Evolutionary conservation across 78 protist genomes (phyloP).

Genomic region (Tieghemostelium lacteum): DNA sequence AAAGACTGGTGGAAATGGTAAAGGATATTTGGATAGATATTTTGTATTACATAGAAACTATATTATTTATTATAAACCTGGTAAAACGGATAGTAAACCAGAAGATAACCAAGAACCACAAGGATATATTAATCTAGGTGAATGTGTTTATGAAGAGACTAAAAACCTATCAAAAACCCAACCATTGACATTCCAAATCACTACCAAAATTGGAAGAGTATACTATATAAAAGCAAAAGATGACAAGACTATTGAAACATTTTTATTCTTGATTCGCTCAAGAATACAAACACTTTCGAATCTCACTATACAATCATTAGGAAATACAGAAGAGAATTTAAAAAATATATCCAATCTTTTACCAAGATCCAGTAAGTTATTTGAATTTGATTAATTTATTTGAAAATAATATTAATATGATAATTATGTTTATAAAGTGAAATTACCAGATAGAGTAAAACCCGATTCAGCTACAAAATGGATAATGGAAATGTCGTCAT

Average conservation of each 20-base stretch:
- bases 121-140: conserved; percentile 62
- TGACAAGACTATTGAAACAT: conserved; percentile 31
- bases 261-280: conserved; percentile 6
- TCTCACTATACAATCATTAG: background rate
- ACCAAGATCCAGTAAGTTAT: conserved; percentile 38
- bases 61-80: conserved; percentile 55
- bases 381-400: too few relatives aligned
- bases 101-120: conserved; percentile 74
- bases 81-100: conserved; percentile 35
- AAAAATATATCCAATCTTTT: conserved; percentile 5
- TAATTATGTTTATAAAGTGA: background rate
- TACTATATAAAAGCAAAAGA: conserved; percentile 51
- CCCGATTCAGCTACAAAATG: conserved; percentile 58
- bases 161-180: conserved; percentile 9
- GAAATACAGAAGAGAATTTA: background rate
- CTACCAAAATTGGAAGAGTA: conserved; percentile 5
- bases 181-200: conserved; percentile 58
- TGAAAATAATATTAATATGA: too few relatives aligned
- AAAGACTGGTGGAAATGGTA: conserved; percentile 72
- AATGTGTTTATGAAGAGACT: conserved; percentile 45
- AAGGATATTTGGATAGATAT: conserved; percentile 68
- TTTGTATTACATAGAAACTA: conserved; percentile 63
- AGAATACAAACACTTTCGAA: conserved; percentile 7
- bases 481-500: conserved; percentile 41
- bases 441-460: conserved; percentile 71